Evolutionary conservation across 768 basidiomycete species (phyloP).

Genomic region (Boletus barrowsii): DNA sequence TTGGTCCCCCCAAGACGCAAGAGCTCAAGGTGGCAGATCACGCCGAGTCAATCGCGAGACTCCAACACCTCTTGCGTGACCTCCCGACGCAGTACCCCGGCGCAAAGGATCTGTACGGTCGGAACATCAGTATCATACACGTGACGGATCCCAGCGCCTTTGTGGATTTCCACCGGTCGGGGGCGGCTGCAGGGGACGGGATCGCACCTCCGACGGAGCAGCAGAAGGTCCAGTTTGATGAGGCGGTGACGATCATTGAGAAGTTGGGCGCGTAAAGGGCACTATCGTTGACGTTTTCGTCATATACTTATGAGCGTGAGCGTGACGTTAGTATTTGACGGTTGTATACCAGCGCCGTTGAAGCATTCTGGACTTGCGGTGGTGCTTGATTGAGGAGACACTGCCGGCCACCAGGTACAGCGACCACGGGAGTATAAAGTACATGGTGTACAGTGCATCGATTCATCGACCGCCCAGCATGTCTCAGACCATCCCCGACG

Average conservation of each 20-base stretch:
- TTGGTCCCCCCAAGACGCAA: constrained; percentile 46
- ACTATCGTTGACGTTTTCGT: background rate
- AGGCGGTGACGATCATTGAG: constrained; percentile 67
- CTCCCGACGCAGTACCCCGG: constrained; percentile 41
- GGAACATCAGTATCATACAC: constrained; percentile 64
- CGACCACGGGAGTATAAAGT: too few species aligned
- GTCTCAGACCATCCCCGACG: constrained; percentile 9
- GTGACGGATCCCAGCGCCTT: constrained; percentile 19
- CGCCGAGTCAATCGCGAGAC: constrained; percentile 25
- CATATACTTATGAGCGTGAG: background rate
- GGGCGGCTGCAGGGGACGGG: constrained; percentile 54
- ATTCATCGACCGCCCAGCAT: too few species aligned
- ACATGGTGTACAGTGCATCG: too few species aligned
- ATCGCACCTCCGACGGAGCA: constrained; percentile 50
- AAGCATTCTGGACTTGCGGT: too few species aligned
- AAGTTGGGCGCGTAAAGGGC: constrained; percentile 33
- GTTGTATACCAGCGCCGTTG: too few species aligned
- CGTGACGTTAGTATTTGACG: too few species aligned
- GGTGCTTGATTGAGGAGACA: too few species aligned
- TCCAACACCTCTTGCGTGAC: constrained; percentile 57
- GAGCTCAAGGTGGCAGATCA: constrained; percentile 36
- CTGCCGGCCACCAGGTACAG: too few species aligned
- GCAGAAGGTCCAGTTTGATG: constrained; percentile 63
- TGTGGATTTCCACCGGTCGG: constrained; percentile 28
- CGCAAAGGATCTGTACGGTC: constrained; percentile 69